Percentiles rank a stretch among this genome's conserved stretches.
These are phyloP conservation scores for Kluyveromyces starmeri DNA, from an alignment of 805 yeast genomes.

Conservation along the genomic window DNA sequence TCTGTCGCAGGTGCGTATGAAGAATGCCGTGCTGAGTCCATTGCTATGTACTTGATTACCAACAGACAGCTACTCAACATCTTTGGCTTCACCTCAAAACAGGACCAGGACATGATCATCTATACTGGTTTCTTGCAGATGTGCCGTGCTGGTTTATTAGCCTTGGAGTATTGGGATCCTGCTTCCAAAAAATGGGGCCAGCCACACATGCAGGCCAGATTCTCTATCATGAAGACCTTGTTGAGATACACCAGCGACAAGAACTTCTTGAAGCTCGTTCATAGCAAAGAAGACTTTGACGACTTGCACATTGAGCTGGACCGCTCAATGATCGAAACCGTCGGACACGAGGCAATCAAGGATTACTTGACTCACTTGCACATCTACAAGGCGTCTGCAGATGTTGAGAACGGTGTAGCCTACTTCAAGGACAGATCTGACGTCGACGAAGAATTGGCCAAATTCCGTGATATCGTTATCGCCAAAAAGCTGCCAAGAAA, in stretches of 20 bases:
- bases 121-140: slow-evolving; percentile 65
- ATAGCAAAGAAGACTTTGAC: slow-evolving; percentile 38
- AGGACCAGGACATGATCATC: slow-evolving; percentile 55
- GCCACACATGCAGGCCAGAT: slow-evolving; percentile 91
- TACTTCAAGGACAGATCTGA: slow-evolving; percentile 63
- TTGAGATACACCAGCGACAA: slow-evolving; percentile 46
- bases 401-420: slow-evolving; percentile 51
- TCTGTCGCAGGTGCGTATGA: slow-evolving; percentile 79
- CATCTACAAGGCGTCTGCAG: slow-evolving; percentile 70
- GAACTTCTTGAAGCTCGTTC: slow-evolving; percentile 46
- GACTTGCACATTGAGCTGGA: slow-evolving; percentile 58
- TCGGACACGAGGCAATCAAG: slow-evolving; percentile 66
- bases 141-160: slow-evolving; percentile 83
- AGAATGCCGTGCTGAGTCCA: slow-evolving; percentile 89
- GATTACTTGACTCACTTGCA: slow-evolving; percentile 67
- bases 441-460: slow-evolving; percentile 53
- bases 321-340: slow-evolving; percentile 50
- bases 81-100: slow-evolving; percentile 53
- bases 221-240: slow-evolving; percentile 70
- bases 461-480: slow-evolving; percentile 59
- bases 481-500: slow-evolving; percentile 72
- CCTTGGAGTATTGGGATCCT: slow-evolving; percentile 85
- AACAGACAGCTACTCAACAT: slow-evolving; percentile 59
- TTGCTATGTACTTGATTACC: slow-evolving; percentile 72
- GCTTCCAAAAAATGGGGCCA: slow-evolving; percentile 80